Base-by-base conservation (phyloP, 2,329 filamentous ascomycete species). In the Cladosporium sp. region DNA sequence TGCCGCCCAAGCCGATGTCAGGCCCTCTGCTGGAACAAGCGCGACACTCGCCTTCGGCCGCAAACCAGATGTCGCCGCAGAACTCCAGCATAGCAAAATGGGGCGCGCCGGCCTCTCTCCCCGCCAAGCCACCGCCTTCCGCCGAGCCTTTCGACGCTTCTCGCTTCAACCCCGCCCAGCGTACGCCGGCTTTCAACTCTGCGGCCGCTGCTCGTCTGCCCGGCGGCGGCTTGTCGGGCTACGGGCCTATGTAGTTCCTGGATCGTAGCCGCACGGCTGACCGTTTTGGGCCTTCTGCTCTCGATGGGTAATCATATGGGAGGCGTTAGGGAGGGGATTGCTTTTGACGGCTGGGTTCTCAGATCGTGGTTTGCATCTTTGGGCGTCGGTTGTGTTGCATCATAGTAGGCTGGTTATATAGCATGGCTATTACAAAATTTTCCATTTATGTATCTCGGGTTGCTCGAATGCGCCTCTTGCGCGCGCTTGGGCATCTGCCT, bases 101-200 rank as follows among this genome's bases (percentile, higher is more conserved):
- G 66, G 78, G 77, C 31, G 76, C 77, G 32, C 75, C 77, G 4
- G 68, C 77, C 13, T 76, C 77, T 46, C 67, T 81, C 41, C 78
- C 78, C 43, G 73, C 77, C 9, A 81, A 80, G 60, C 78, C 78
- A 34, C 77, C 78, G 38, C 74, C 77, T 43, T 67, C 74, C 3
- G 65, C 64, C 9, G 70, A 63, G 43, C 56, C 60, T 6, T 60
- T 62, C 42, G 59, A 63, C 42, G 34, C 44, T 10, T 46, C 50
- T 11, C 43, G 50, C 22, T 52, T 52, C 18, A 50, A 28, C 14
- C 40, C 48, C 16, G 32, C 40, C 4, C 57, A 58, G 32, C 52
- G 56, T 18, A 53, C 54, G 11, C 46, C 54, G 16, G 51, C 56
- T 13, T 55, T 56, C 34, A 56, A 52, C 19, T 43, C 22, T 33